Percentiles rank a stretch among this genome's conserved stretches.
phyloP scores from a whole-genome alignment of 139 green algal genomes.

The Edaphochlamys debaryana region DNA sequence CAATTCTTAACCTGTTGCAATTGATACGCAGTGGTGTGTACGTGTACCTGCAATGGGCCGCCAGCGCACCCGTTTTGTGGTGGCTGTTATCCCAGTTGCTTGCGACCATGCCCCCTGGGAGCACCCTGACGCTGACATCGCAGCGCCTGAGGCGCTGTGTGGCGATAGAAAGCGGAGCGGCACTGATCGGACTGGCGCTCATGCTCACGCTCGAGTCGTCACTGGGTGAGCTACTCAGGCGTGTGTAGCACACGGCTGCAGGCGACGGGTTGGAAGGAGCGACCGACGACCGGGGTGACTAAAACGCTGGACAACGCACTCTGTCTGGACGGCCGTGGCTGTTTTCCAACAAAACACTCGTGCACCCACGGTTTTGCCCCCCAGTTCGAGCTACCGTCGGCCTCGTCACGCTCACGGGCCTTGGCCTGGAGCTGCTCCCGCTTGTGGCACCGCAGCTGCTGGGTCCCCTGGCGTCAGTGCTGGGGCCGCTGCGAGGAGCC shows the following conservation, averaged over 20 bases:
- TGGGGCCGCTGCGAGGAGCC: no score
- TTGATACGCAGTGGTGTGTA: not conserved
- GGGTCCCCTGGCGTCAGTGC: no score
- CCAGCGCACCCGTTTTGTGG: slow-evolving; percentile 8
- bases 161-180: not conserved
- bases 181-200: not conserved
- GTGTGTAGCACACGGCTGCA: no score
- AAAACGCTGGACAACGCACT: no score
- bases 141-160: not conserved
- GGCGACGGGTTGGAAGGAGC: no score
- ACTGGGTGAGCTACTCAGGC: no score
- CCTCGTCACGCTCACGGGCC: not conserved
- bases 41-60: slow-evolving; percentile 10
- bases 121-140: not conserved
- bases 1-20: no score
- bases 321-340: no score
- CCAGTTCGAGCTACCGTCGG: not conserved
- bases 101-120: slow-evolving; percentile 2
- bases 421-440: slow-evolving; percentile 3
- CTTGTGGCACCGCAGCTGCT: not conserved
- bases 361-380: no score
- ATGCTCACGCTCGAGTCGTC: no score
- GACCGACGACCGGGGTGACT: no score
- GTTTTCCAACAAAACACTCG: no score
- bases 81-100: slow-evolving; percentile 13